A percentile compares a stretch with the other conserved stretches of the same genome.
phyloP scores from a whole-genome alignment of 768 basidiomycete genomes.

The Pulveroboletus sp. region DNA sequence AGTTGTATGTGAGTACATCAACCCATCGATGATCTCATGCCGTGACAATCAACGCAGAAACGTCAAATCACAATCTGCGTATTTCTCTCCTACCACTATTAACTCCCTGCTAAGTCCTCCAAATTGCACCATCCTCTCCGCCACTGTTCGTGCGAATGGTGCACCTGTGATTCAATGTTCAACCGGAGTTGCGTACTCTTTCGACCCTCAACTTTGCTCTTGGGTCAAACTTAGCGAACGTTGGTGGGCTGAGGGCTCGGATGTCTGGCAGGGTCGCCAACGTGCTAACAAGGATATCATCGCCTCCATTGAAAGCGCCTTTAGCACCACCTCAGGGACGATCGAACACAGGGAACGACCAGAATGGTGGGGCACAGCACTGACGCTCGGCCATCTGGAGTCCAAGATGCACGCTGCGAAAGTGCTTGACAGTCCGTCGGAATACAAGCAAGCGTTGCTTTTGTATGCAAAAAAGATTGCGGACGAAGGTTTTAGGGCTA shows the following conservation, averaged over 20 bases:
- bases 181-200: slow-evolving; percentile 74
- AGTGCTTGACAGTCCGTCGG: slow-evolving; percentile 73
- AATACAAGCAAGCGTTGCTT: slow-evolving; percentile 74
- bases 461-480: slow-evolving; percentile 81
- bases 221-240: slow-evolving; percentile 76
- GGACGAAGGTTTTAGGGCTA: slow-evolving; percentile 82
- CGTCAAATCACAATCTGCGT: slow-evolving; percentile 57
- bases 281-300: slow-evolving; percentile 52
- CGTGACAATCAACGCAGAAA: slow-evolving; percentile 51
- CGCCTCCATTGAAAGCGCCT: slow-evolving; percentile 48
- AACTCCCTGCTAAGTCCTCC: slow-evolving; percentile 52
- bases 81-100: slow-evolving; percentile 65
- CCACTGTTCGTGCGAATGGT: slow-evolving; percentile 73
- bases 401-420: slow-evolving; percentile 69
- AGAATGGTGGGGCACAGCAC: slow-evolving; percentile 75
- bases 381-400: slow-evolving; percentile 89
- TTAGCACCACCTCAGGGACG: slow-evolving; percentile 38
- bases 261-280: slow-evolving; percentile 74
- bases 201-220: slow-evolving; percentile 57
- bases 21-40: neutral
- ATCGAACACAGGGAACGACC: slow-evolving; percentile 49
- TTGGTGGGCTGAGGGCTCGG: slow-evolving; percentile 84
- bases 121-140: slow-evolving; percentile 58
- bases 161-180: slow-evolving; percentile 72
- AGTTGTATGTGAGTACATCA: slow-evolving; percentile 59